phyloP scores from a whole-genome alignment of 139 green algal genomes.

The Coelastrella sp. region DNA sequence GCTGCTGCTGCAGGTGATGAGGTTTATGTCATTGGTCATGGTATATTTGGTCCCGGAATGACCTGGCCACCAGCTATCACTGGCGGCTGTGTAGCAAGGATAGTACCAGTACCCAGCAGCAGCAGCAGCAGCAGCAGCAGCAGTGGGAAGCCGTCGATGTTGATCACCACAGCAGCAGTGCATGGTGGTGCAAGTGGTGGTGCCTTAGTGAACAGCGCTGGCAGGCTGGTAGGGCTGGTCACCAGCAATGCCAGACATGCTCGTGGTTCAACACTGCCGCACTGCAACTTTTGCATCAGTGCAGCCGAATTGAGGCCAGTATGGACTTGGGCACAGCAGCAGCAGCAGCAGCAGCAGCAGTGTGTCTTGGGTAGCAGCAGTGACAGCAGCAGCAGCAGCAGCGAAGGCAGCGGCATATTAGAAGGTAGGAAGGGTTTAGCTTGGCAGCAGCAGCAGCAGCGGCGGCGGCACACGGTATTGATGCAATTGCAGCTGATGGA shows the following conservation, averaged over 20 bases:
- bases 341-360: slow-evolving; percentile 20
- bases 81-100: slow-evolving; percentile 45
- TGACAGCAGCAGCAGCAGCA: neutral
- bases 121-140: neutral
- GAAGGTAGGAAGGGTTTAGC: neutral
- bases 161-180: slow-evolving; percentile 77
- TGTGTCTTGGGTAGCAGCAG: neutral
- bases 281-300: slow-evolving; percentile 76
- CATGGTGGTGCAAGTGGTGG: slow-evolving; percentile 81
- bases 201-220: slow-evolving; percentile 64
- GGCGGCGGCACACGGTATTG: neutral
- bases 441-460: neutral
- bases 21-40: slow-evolving; percentile 71
- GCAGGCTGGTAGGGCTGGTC: slow-evolving; percentile 73
- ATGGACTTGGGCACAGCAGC: slow-evolving; percentile 40
- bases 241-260: slow-evolving; percentile 73
- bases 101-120: neutral
- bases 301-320: slow-evolving; percentile 62
- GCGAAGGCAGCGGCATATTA: neutral
- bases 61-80: slow-evolving; percentile 55
- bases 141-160: slow-evolving; percentile 58
- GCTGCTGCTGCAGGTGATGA: neutral
- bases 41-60: slow-evolving; percentile 63
- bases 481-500: slow-evolving; percentile 1
- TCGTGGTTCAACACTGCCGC: slow-evolving; percentile 61